A percentile compares a stretch with the other conserved stretches of the same genome.
Conservation (phyloP, 192 early-diverging fungal species). For the Martensiomyces pterosporus region DNA sequence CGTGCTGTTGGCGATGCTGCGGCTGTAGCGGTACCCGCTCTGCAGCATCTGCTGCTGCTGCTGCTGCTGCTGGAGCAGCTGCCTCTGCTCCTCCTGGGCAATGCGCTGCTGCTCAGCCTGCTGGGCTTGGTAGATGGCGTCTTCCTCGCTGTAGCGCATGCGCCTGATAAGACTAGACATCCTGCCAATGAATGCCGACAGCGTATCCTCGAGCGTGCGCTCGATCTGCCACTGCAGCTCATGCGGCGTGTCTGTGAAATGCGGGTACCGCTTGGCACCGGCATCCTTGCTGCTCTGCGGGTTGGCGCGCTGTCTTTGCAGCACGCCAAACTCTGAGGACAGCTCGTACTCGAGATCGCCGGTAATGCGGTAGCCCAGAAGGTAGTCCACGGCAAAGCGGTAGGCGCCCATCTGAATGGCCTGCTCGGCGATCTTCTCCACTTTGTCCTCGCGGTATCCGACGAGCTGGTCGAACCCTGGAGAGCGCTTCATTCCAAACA, state of each 20-base stretch:
- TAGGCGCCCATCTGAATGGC: conserved; percentile 56
- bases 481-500: conserved; percentile 47
- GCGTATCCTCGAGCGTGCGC: conserved; percentile 49
- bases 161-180: conserved; percentile 57
- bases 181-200: conserved; percentile 53
- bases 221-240: conserved; percentile 55
- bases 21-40: conserved; percentile 31
- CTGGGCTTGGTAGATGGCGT: conserved; percentile 51
- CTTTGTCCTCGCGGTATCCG: conserved; percentile 44
- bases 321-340: conserved; percentile 36
- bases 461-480: conserved; percentile 46
- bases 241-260: conserved; percentile 24
- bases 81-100: conserved; percentile 37
- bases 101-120: conserved; percentile 28
- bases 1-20: conserved; percentile 10
- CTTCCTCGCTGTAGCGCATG: conserved; percentile 69
- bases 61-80: conserved; percentile 18
- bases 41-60: conserved; percentile 32
- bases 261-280: conserved; percentile 28
- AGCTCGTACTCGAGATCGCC: conserved; percentile 44
- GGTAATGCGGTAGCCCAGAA: conserved; percentile 52
- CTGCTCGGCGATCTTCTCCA: conserved; percentile 52
- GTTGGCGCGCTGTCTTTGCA: conserved; percentile 26
- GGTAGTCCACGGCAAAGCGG: conserved; percentile 61
- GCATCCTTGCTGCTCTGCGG: not conserved